Base-by-base conservation (phyloP, 2,329 filamentous ascomycete species). In the Didymella keratinophila region DNA sequence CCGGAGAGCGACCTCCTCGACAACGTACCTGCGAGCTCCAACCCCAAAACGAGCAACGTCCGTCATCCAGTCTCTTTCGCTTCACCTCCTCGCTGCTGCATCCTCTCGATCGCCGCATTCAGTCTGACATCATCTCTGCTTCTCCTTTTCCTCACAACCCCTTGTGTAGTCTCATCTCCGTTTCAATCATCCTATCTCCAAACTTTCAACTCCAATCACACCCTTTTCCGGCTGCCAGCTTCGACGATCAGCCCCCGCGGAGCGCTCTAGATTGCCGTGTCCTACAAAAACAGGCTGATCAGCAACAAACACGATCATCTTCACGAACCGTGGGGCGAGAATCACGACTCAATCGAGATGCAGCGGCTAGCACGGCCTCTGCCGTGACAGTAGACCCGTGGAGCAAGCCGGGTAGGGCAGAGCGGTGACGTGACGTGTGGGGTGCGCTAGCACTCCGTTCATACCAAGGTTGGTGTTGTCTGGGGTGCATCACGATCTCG, bases 381-480 rank as follows among this genome's bases (percentile, higher is more conserved):
- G 47, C 52, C 44, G 44, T 25, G 23, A 23, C 9, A 27, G 25
- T 14, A 28, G 8, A 18, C 5, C 25, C 16, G 39, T 42, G 39
- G 39, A 16, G 20, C 37, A 41, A 7, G 18, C 37, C 39, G 39
- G 39, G 39, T 42, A 47, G 45, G 28, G 30, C 45, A 37, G 32
- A 10, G 11, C 30, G 18, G 39, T 56, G 52, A 56, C 53, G 46
- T 56, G 53, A 56, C 16, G 25, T 50, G 53, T 56, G 53, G 53
- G 53, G 53, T 56, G 44, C n/a, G 23, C 41, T 25, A 27, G 41
- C 16, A 27, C 21, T 45, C 37, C 14, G 21, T 23, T n/a, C 12
- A 20, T 6, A 25, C n/a, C 41, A 42, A 42, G 21, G 20, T 18
- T 25, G 39, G 11, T 23, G 20, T 27, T 25, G 41, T 12, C 39